These are phyloP conservation scores for Hypoxylon rubiginosum DNA, from an alignment of 2,329 filamentous ascomycete species.

Conservation along the genomic window DNA sequence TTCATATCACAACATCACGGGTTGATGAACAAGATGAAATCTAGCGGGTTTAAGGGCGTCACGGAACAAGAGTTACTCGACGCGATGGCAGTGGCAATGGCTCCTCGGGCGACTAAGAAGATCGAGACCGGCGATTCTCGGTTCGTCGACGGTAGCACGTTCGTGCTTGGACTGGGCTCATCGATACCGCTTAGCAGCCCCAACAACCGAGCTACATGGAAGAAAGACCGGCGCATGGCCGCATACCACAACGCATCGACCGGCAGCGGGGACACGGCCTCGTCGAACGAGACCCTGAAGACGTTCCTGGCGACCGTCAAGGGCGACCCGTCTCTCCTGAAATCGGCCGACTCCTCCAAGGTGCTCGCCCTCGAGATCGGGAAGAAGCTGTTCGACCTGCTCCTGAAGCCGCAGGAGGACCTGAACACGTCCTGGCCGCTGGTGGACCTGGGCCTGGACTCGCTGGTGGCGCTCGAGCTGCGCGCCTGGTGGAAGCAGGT, in stretches of 20 bases:
- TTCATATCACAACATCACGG: constrained; percentile 46
- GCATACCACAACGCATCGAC: constrained; percentile 34
- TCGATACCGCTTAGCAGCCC: constrained; percentile 28
- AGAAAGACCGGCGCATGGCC: constrained; percentile 40
- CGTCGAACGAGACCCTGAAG: constrained; percentile 25
- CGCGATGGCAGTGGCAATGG: constrained; percentile 28
- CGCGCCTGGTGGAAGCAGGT: constrained; percentile 57
- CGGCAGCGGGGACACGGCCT: constrained; percentile 9
- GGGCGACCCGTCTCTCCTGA: constrained; percentile 25
- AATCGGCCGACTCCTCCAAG: constrained; percentile 12
- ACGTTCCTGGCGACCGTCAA: constrained; percentile 26
- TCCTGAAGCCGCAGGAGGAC: constrained; percentile 37
- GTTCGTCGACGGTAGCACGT: constrained; percentile 20
- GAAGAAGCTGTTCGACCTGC: constrained; percentile 34
- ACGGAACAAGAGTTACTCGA: constrained; percentile 37
- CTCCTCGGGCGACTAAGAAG: not conserved
- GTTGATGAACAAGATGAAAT: constrained; percentile 36
- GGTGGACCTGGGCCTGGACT: constrained; percentile 36
- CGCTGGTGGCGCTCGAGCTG: constrained; percentile 49
- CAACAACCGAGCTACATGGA: constrained; percentile 27
- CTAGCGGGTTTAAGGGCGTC: constrained; percentile 30
- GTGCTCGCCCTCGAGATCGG: constrained; percentile 33
- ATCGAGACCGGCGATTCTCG: not conserved
- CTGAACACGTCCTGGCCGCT: constrained; percentile 29
- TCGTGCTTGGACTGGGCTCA: constrained; percentile 31